phyloP scores from a whole-genome alignment of 2,329 filamentous ascomycete species.

The Ambrosiella cleistominuta region DNA sequence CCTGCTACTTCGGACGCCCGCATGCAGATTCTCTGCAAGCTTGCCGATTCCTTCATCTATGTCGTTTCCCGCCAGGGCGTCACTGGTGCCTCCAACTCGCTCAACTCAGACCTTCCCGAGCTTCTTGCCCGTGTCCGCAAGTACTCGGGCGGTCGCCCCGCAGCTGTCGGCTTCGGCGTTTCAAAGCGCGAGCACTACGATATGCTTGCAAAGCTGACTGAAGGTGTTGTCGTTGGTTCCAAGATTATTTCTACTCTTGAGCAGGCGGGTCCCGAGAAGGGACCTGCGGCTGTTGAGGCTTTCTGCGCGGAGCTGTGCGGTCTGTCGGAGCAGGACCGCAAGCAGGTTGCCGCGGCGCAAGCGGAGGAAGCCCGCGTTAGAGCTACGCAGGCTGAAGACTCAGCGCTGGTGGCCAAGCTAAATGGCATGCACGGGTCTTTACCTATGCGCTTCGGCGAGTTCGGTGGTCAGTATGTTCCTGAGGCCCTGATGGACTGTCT shows the following conservation, averaged over 20 bases:
- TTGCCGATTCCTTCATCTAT: constrained; percentile 97
- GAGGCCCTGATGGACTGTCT: constrained; percentile 97
- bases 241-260: constrained; percentile 76
- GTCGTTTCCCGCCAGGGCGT: constrained; percentile 96
- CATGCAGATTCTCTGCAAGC: constrained; percentile 90
- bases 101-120: constrained; percentile 67
- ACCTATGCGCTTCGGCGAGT: constrained; percentile 81
- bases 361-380: constrained; percentile 46
- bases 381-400: constrained; percentile 33
- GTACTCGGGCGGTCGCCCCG: constrained; percentile 78
- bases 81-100: constrained; percentile 68
- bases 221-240: constrained; percentile 91
- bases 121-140: constrained; percentile 74
- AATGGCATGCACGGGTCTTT: constrained; percentile 66
- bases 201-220: constrained; percentile 65
- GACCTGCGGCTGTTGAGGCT: constrained; percentile 44
- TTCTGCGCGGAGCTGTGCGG: constrained; percentile 60
- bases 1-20: constrained; percentile 80
- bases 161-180: constrained; percentile 88
- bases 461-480: constrained; percentile 92
- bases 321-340: constrained; percentile 20
- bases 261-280: constrained; percentile 47
- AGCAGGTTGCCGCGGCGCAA: constrained; percentile 28
- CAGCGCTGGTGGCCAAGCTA: constrained; percentile 61
- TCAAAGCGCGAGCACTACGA: constrained; percentile 89